Conservation (phyloP, 768 basidiomycete genomes). For the Cystobasidium ongulense region DNA sequence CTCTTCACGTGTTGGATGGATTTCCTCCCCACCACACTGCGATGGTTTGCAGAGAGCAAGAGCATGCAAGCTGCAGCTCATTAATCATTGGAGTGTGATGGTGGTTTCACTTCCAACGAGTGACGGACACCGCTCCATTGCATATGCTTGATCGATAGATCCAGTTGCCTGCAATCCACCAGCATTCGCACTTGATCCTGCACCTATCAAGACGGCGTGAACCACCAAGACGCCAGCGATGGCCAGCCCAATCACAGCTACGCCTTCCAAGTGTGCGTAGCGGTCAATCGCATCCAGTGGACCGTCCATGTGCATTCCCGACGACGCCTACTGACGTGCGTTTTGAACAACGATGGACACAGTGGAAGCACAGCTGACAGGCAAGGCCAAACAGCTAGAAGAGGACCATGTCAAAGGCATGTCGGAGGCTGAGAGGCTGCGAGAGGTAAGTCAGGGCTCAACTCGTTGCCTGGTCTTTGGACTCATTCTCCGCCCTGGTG, state of each 20-base stretch:
- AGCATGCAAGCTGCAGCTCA: no score
- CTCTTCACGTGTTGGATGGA: no score
- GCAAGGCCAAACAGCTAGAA: conserved; percentile 20
- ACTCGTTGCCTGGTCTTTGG: background rate
- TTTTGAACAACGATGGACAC: background rate
- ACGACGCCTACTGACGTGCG: background rate
- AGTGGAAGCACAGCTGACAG: conserved; percentile 15
- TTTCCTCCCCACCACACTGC: no score
- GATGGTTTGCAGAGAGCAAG: no score
- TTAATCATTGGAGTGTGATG: no score
- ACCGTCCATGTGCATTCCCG: background rate
- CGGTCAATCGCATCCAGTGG: background rate
- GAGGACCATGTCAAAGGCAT: background rate
- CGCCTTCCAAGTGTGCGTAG: background rate
- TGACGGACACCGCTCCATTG: no score
- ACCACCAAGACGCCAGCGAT: background rate
- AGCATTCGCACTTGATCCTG: background rate
- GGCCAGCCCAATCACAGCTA: background rate
- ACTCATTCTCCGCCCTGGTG: background rate
- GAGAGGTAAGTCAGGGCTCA: conserved; percentile 1
- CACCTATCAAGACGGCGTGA: background rate
- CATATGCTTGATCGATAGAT: no score
- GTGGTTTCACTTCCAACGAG: no score
- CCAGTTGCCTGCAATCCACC: no score
- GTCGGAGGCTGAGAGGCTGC: conserved; percentile 21